Evolutionary conservation across 805 yeast species (phyloP).

Genomic region (Pichia insulana): DNA sequence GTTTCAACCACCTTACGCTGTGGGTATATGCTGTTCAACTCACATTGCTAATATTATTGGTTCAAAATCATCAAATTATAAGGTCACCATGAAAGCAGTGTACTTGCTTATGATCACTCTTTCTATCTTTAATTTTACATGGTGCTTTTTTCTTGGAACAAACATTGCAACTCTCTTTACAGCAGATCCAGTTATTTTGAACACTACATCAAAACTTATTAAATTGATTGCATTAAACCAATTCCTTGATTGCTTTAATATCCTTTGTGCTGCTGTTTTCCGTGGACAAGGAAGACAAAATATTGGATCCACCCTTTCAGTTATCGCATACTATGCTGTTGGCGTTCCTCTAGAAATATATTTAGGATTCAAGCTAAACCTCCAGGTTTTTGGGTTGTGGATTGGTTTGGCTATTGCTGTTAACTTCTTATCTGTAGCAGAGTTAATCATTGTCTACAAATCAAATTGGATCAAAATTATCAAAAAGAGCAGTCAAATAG

Average conservation of each 20-base stretch:
- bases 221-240: constrained; percentile 44
- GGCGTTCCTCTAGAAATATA: constrained; percentile 41
- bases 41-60: constrained; percentile 49
- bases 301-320: constrained; percentile 40
- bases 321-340: constrained; percentile 38
- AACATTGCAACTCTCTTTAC: constrained; percentile 35
- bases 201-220: constrained; percentile 32
- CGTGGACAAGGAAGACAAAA: constrained; percentile 49
- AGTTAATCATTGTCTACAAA: constrained; percentile 32
- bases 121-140: constrained; percentile 31
- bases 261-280: constrained; percentile 39
- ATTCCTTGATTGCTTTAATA: constrained; percentile 38
- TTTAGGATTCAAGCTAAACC: constrained; percentile 33
- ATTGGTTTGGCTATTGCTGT: constrained; percentile 38
- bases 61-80: constrained; percentile 31
- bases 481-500: constrained; percentile 22
- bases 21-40: constrained; percentile 43
- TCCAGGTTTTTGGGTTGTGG: constrained; percentile 42
- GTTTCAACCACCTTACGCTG: constrained; percentile 45
- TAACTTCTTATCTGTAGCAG: constrained; percentile 31
- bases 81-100: constrained; percentile 33
- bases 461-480: constrained; percentile 50
- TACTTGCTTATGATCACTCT: constrained; percentile 23
- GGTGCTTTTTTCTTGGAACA: constrained; percentile 31
- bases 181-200: constrained; percentile 30